Base-by-base conservation (phyloP, 2,329 filamentous ascomycete genomes). In the Alternaria ventricosa region DNA sequence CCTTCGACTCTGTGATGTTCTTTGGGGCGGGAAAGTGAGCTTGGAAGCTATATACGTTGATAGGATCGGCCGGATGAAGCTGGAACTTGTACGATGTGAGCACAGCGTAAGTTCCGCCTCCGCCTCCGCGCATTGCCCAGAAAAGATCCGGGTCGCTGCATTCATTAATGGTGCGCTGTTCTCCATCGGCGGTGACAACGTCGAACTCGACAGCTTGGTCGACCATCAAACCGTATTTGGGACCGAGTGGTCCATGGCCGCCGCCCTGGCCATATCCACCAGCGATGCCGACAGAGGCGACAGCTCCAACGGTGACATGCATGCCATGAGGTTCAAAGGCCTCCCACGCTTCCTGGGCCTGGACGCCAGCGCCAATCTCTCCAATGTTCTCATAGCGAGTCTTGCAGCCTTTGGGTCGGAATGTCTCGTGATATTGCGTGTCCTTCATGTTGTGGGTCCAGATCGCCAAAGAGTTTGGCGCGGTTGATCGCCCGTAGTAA, bases 161-260 rank as follows among this genome's bases (percentile, higher is more conserved):
- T 49, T 78, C 76, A 30, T 78, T 78, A 59, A 78, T 77, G 10
- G 69, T 79, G 13, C 74, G 72, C 30, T 65, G 45, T 41, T 72
- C 47, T 5, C 76, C 76, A 60, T 78, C 75, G 6, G 77, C 74
- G 6, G 77, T 77, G n/a, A 76, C 67, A 9, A 79, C 72, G 10
- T 79, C 74, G 41, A 78, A 78, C 36, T 79, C 76, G 13, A 79
- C 69, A 30, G 77, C 76, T 33, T 80, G 71, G 61, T 79, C 77
- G 6, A 78, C 76, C 74, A 78, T 79, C 58, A 79, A 61, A 12
- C 78, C 78, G 64, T 83, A 84, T 36, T 82, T 77, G 43, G 82
- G 81, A 12, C 83, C 83, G 43, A 89, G 72, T 6, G 86, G 86
- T 11, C 84, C 85, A 75, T 89, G 86, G 0, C 87, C 87, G 28